Evolutionary conservation across 805 yeast genomes (phyloP).

Genomic region (Suhomyces faveliae): DNA sequence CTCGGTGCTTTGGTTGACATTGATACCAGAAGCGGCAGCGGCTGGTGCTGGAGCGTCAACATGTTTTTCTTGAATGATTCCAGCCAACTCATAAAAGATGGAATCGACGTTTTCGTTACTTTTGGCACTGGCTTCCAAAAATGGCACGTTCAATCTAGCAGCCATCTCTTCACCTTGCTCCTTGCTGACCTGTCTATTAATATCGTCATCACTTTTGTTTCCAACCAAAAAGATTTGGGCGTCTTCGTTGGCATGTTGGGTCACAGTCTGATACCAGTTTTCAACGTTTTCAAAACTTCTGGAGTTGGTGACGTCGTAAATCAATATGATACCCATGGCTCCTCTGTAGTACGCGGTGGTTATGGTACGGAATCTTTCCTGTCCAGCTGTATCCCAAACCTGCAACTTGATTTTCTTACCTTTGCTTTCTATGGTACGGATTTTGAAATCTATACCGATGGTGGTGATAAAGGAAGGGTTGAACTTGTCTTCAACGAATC

Average conservation of each 20-base stretch:
- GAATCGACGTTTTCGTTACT: constrained; percentile 89
- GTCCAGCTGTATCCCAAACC: constrained; percentile 98
- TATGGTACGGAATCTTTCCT: constrained; percentile 90
- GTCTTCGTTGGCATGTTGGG: constrained; percentile 94
- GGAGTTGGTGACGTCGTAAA: constrained; percentile 83
- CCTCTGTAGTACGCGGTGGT: constrained; percentile 92
- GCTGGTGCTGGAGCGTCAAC: constrained; percentile 35
- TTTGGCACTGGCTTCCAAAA: constrained; percentile 95
- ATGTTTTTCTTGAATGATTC: constrained; percentile 78
- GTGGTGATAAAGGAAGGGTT: constrained; percentile 96
- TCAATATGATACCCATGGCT: constrained; percentile 82
- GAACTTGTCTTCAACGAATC: constrained; percentile 95
- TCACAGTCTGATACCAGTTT: constrained; percentile 93
- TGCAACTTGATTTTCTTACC: constrained; percentile 93
- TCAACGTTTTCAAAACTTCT: constrained; percentile 90
- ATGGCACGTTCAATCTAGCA: constrained; percentile 80
- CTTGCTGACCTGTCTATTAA: constrained; percentile 77
- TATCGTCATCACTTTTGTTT: constrained; percentile 90
- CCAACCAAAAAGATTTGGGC: constrained; percentile 94
- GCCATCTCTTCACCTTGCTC: constrained; percentile 94
- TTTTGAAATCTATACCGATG: constrained; percentile 97
- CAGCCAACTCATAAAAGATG: constrained; percentile 85
- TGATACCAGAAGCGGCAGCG: constrained; percentile 30
- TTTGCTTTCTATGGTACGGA: constrained; percentile 90
- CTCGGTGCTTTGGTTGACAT: constrained; percentile 34